Conservation (phyloP, 257 asterid species). For the Fraxinus pennsylvanica region DNA sequence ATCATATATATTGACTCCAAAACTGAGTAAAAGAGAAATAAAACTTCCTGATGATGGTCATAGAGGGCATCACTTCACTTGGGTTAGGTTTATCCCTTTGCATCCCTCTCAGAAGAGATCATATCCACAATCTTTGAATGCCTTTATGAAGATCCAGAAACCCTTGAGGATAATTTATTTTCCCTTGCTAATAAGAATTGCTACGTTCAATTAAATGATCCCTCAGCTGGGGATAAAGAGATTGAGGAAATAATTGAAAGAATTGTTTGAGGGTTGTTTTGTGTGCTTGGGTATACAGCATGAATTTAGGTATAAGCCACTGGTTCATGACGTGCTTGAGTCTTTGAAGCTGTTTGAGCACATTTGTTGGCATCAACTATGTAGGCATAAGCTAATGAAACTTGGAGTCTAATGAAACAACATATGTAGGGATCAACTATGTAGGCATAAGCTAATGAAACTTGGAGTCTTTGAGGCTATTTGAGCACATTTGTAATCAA, state of each 20-base stretch:
- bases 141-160: background rate
- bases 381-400: background rate
- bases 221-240: constrained; percentile 90
- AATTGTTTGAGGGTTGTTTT: constrained; percentile 81
- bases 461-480: background rate
- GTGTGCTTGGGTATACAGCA: constrained; percentile 89
- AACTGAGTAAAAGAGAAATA: no score
- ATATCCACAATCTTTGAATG: no score
- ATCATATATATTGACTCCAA: no score
- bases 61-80: no score
- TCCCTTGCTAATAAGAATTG: constrained; percentile 87
- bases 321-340: constrained; percentile 90
- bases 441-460: background rate
- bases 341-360: no score
- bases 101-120: no score
- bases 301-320: constrained; percentile 93
- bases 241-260: constrained; percentile 79
- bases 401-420: background rate
- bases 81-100: no score
- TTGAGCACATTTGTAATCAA: background rate
- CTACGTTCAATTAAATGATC: constrained; percentile 90
- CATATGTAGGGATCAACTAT: background rate
- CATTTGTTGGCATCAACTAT: background rate
- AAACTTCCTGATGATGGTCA: no score
- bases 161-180: constrained; percentile 82